A percentile compares a stretch with the other conserved stretches of the same genome.
phyloP scores from a whole-genome alignment of 768 basidiomycete species.

The Calocybe gangraenosa region DNA sequence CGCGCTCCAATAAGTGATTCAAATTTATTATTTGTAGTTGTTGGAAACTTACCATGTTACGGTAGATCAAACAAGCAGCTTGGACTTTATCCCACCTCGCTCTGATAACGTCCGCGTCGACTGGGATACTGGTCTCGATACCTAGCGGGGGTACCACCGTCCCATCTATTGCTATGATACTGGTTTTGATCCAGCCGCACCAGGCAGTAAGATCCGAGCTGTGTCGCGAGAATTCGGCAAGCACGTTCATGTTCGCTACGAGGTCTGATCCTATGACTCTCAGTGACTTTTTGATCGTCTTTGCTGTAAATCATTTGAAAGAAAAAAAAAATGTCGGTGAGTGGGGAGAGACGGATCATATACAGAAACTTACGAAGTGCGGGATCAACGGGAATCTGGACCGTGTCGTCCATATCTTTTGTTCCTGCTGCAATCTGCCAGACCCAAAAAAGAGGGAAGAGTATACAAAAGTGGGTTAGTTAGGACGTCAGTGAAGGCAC shows the following conservation, averaged over 20 bases:
- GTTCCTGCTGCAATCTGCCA: slow-evolving; percentile 37
- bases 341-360: not conserved
- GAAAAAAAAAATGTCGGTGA: not conserved
- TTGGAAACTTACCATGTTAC: slow-evolving; percentile 14
- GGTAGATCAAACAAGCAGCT: slow-evolving; percentile 13
- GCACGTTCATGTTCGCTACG: slow-evolving; percentile 32
- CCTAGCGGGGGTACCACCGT: not conserved
- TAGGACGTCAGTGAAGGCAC: no score
- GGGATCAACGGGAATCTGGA: slow-evolving; percentile 32
- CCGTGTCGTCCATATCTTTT: slow-evolving; percentile 27
- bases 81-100: slow-evolving; percentile 11
- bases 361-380: slow-evolving; percentile 26
- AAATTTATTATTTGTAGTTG: not conserved
- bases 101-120: slow-evolving; percentile 5
- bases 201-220: slow-evolving; percentile 24
- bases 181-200: slow-evolving; percentile 26
- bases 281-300: slow-evolving; percentile 27
- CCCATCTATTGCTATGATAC: slow-evolving; percentile 8
- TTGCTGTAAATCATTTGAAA: slow-evolving; percentile 16
- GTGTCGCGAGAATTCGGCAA: slow-evolving; percentile 27
- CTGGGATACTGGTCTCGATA: not conserved
- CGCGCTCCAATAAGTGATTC: not conserved
- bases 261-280: slow-evolving; percentile 34
- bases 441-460: no score
- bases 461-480: no score